phyloP scores from a whole-genome alignment of 2,329 filamentous ascomycete species.

The Akanthomyces dipterigenus region DNA sequence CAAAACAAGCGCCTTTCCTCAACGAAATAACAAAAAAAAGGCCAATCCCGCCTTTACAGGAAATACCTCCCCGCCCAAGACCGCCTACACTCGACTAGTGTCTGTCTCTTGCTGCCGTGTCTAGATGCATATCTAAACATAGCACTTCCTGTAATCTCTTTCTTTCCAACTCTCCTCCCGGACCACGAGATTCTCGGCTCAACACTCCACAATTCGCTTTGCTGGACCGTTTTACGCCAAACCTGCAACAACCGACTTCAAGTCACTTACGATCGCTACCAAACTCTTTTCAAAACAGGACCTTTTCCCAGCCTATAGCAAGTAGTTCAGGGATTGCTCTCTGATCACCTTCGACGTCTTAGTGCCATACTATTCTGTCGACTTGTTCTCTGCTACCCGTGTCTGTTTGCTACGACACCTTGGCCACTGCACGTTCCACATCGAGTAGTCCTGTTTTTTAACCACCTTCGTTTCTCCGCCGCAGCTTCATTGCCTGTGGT shows the following conservation, averaged over 20 bases:
- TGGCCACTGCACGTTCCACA: background rate
- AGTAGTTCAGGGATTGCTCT: background rate
- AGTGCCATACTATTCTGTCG: background rate
- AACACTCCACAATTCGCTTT: conserved; percentile 5
- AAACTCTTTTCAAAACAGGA: conserved; percentile 14
- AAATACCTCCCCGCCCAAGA: background rate
- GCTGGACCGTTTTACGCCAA: background rate
- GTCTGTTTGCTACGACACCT: background rate
- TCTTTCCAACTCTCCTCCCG: background rate
- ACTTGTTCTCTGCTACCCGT: background rate
- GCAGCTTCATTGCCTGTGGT: conserved; percentile 21
- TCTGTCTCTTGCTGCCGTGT: background rate
- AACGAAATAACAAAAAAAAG: background rate
- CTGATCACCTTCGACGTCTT: background rate
- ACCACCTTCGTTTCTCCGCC: conserved; percentile 34
- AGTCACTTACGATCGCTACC: conserved; percentile 31
- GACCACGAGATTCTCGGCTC: background rate
- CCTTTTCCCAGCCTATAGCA: background rate
- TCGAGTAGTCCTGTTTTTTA: background rate
- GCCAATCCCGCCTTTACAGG: background rate
- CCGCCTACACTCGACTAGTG: background rate
- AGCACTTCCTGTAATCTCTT: background rate
- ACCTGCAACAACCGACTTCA: conserved; percentile 11
- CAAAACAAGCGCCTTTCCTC: background rate
- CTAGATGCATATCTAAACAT: conserved; percentile 10